These are phyloP conservation scores for Verbena officinalis DNA, from an alignment of 257 asterid genomes.

Conservation along the genomic window DNA sequence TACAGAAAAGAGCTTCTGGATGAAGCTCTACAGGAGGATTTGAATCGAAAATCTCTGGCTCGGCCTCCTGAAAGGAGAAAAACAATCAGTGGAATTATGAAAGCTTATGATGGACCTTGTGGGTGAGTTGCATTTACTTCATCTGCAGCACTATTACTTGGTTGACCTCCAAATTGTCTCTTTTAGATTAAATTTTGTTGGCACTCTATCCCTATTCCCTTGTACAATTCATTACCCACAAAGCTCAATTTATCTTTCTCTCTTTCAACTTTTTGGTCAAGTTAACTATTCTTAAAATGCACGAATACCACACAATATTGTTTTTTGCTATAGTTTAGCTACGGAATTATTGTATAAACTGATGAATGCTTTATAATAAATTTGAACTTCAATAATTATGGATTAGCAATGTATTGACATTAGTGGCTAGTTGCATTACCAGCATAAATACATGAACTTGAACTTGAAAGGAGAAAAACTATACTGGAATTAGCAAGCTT, in stretches of 20 bases:
- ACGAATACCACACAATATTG: not conserved
- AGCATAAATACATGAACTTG: too few relatives aligned
- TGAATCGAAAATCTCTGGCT: constrained; percentile 48
- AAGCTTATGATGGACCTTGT: constrained; percentile 67
- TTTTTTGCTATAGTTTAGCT: not conserved
- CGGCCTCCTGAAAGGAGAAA: constrained; percentile 46
- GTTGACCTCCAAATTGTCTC: not conserved
- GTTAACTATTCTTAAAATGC: not conserved
- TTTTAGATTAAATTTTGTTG: not conserved
- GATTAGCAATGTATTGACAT: not conserved
- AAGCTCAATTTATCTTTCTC: not conserved
- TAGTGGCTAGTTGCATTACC: too few relatives aligned
- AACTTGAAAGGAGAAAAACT: too few relatives aligned
- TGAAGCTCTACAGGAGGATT: constrained; percentile 21
- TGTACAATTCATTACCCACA: not conserved
- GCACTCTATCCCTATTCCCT: not conserved
- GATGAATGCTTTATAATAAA: not conserved
- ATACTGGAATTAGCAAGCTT: too few relatives aligned
- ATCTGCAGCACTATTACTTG: not conserved
- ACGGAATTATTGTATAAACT: constrained; percentile 1
- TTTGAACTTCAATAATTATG: not conserved
- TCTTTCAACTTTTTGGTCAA: not conserved
- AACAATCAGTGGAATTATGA: constrained; percentile 51
- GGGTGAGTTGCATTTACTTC: constrained; percentile 50
- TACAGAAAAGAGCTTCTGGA: constrained; percentile 61